Conservation (phyloP, 805 yeast genomes). For the Starmerella roubikii region DNA sequence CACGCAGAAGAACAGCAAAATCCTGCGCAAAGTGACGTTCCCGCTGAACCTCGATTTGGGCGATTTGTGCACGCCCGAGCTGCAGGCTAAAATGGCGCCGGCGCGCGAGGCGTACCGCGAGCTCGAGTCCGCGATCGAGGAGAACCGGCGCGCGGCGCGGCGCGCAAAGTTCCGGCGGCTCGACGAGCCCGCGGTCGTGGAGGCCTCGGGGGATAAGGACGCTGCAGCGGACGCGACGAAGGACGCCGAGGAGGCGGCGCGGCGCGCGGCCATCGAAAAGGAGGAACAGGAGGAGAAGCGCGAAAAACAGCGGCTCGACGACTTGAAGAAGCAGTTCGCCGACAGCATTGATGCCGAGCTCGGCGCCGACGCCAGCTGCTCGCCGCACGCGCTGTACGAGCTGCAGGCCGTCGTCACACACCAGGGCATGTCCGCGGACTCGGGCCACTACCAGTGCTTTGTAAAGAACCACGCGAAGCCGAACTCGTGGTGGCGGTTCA, state of each 20-base stretch:
- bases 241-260: conserved; percentile 5
- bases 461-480: conserved; percentile 51
- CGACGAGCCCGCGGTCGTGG: conserved; percentile 30
- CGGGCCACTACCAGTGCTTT: conserved; percentile 94
- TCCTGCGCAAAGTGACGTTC: conserved; percentile 83
- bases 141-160: conserved; percentile 59
- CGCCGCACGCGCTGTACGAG: conserved; percentile 79
- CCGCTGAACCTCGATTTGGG: conserved; percentile 86
- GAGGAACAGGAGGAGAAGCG: conserved; percentile 10
- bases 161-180: conserved; percentile 36
- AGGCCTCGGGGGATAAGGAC: conserved; percentile 22
- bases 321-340: conserved; percentile 21
- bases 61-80: conserved; percentile 70
- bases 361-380: conserved; percentile 43
- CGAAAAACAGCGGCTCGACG: conserved; percentile 16
- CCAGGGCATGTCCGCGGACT: conserved; percentile 88
- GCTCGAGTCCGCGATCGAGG: conserved; percentile 60
- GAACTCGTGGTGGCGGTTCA: conserved; percentile 84
- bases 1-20: conserved; percentile 79
- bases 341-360: conserved; percentile 31
- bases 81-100: conserved; percentile 50
- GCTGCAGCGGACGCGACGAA: conserved; percentile 22
- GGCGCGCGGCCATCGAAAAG: conserved; percentile 17
- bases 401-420: conserved; percentile 77
- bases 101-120: conserved; percentile 66